phyloP scores from a whole-genome alignment of 495 filamentous ascomycete genomes.

The Talaromyces proteolyticus region DNA sequence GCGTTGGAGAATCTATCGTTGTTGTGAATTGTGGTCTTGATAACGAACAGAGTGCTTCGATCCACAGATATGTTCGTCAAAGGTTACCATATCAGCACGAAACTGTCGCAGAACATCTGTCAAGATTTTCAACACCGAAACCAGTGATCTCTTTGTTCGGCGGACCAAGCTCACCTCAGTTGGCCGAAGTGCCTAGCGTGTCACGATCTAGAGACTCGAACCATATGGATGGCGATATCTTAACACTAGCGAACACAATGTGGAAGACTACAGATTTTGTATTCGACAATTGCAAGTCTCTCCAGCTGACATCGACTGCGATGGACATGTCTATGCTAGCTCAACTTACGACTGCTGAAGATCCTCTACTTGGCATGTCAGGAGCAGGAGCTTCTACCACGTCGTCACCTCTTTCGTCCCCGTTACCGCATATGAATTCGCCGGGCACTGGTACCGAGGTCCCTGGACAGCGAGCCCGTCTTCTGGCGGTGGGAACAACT shows the following conservation, averaged over 20 bases:
- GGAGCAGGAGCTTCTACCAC: slow-evolving; percentile 43
- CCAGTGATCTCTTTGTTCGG: slow-evolving; percentile 29
- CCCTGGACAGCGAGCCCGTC: slow-evolving; percentile 78
- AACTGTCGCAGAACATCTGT: not conserved
- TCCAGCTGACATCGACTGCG: slow-evolving; percentile 62
- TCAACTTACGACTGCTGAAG: slow-evolving; percentile 64
- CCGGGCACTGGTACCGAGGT: slow-evolving; percentile 44
- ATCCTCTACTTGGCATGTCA: slow-evolving; percentile 57
- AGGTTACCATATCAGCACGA: slow-evolving; percentile 13
- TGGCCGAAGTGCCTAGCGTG: slow-evolving; percentile 9
- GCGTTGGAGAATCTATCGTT: slow-evolving; percentile 68
- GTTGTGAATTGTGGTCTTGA: slow-evolving; percentile 66
- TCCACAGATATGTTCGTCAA: slow-evolving; percentile 48
- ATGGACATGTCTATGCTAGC: slow-evolving; percentile 76
- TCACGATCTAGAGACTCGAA: slow-evolving; percentile 27
- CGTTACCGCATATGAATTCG: slow-evolving; percentile 43
- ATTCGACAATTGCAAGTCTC: slow-evolving; percentile 43
- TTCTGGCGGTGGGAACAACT: slow-evolving; percentile 75
- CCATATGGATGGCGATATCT: slow-evolving; percentile 10
- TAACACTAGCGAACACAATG: slow-evolving; percentile 24
- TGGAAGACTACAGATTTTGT: slow-evolving; percentile 58
- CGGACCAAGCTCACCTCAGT: slow-evolving; percentile 15
- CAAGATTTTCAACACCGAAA: not conserved
- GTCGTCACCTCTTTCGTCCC: slow-evolving; percentile 55
- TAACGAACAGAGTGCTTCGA: slow-evolving; percentile 40